These are phyloP conservation scores for Drosera capensis DNA, from an alignment of 148 eudicot genomes.

Conservation along the genomic window DNA sequence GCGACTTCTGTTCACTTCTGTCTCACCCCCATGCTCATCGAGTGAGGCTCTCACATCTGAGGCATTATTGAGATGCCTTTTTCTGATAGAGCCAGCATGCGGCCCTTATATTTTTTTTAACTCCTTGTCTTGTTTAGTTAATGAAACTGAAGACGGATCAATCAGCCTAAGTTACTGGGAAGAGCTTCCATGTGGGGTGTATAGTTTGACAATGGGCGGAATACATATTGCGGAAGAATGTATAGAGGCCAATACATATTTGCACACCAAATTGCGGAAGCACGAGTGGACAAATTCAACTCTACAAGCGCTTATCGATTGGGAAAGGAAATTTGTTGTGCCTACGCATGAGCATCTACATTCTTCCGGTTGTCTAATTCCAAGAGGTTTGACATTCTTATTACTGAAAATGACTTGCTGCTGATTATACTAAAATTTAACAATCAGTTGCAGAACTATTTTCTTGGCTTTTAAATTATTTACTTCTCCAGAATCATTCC, in stretches of 20 bases:
- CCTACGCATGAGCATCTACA: constrained; percentile 32
- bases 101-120: background rate
- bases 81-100: background rate
- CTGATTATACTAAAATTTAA: no score
- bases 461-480: no score
- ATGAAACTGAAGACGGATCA: constrained; percentile 28
- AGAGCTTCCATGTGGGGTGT: constrained; percentile 91
- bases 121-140: constrained; percentile 20
- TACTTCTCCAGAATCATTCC: no score
- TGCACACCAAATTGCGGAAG: constrained; percentile 28
- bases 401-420: no score
- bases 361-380: constrained; percentile 7
- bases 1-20: constrained; percentile 69
- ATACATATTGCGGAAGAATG: constrained; percentile 17
- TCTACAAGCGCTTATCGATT: constrained; percentile 47
- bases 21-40: constrained; percentile 36
- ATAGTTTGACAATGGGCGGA: constrained; percentile 47
- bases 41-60: constrained; percentile 22
- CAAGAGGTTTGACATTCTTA: no score
- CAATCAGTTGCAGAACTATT: no score
- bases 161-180: constrained; percentile 55
- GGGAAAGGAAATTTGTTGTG: constrained; percentile 61
- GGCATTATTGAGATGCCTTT: background rate
- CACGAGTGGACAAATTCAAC: constrained; percentile 57
- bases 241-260: no score